phyloP scores from a whole-genome alignment of 805 yeast species.

The Nakazawaea wickerhamii region DNA sequence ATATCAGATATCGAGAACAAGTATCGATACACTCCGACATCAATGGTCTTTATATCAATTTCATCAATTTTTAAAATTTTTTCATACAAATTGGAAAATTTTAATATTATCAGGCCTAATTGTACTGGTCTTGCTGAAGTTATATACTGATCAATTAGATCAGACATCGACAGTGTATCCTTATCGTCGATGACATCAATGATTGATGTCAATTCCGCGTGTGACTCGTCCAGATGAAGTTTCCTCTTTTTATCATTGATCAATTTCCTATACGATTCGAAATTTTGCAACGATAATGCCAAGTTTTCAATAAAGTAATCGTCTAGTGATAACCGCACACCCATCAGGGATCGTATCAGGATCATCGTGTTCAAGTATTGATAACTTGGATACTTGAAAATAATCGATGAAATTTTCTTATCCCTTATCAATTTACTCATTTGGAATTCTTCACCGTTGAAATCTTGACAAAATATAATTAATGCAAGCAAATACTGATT shows the following conservation, averaged over 20 bases:
- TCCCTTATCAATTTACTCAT: constrained; percentile 4
- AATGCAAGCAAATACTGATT: constrained; percentile 9
- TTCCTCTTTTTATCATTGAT: not conserved
- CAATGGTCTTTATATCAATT: constrained; percentile 1
- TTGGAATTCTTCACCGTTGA: not conserved
- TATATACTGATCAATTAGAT: constrained; percentile 2
- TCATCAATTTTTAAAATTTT: constrained; percentile 2
- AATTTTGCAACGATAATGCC: constrained; percentile 4
- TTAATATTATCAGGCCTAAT: constrained; percentile 8
- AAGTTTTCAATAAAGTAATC: constrained; percentile 7
- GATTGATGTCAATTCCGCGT: not conserved
- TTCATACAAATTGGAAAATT: constrained; percentile 5
- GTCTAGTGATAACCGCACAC: constrained; percentile 1
- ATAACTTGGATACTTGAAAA: constrained; percentile 9
- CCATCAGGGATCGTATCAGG: not conserved
- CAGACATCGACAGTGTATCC: not conserved
- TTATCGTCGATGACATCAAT: not conserved
- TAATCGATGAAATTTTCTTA: not conserved
- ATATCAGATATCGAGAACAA: not conserved
- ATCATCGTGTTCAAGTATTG: constrained; percentile 2
- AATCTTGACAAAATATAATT: constrained; percentile 8
- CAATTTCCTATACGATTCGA: constrained; percentile 3
- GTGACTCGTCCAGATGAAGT: not conserved
- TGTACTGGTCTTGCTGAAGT: constrained; percentile 4
- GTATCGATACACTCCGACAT: constrained; percentile 2